Evolutionary conservation across 2,329 filamentous ascomycete species (phyloP).

Genomic region (Chrysoporthe cubensis): DNA sequence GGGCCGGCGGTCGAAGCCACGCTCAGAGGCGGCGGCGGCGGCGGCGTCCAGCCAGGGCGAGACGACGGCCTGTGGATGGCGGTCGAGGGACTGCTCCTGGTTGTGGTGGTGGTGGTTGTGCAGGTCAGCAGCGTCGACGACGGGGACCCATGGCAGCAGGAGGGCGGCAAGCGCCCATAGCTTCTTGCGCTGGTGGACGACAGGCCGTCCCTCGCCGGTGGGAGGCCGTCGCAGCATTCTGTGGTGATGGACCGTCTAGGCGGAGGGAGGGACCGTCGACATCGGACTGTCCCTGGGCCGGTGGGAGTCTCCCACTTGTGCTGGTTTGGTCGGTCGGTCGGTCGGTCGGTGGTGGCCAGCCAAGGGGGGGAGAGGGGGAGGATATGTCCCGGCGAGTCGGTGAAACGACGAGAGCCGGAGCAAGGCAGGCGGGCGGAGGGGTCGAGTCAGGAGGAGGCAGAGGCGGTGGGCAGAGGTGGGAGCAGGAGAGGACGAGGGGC

Average conservation of each 20-base stretch:
- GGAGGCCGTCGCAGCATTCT: slow-evolving; percentile 63
- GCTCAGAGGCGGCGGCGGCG: not conserved
- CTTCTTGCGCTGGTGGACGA: slow-evolving; percentile 42
- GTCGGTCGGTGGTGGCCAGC: not conserved
- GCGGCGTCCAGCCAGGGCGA: slow-evolving; percentile 18
- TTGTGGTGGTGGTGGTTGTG: slow-evolving; percentile 45
- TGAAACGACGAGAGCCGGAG: not conserved
- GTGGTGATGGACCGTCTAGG: slow-evolving; percentile 31
- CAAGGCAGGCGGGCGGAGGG: not conserved
- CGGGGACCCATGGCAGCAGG: slow-evolving; percentile 49
- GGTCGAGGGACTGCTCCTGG: slow-evolving; percentile 31
- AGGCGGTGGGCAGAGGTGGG: not conserved
- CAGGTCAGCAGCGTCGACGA: slow-evolving; percentile 51
- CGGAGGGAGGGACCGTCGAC: slow-evolving; percentile 21
- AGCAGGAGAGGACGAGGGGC: not conserved
- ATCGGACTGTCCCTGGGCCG: slow-evolving; percentile 20
- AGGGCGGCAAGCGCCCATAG: slow-evolving; percentile 54
- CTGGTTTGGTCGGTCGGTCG: not conserved
- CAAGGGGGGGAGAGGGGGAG: not conserved
- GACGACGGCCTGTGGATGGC: slow-evolving; percentile 30
- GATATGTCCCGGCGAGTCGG: slow-evolving; percentile 3
- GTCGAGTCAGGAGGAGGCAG: not conserved
- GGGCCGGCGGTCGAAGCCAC: slow-evolving; percentile 7
- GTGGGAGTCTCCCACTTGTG: slow-evolving; percentile 12
- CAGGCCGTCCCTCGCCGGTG: slow-evolving; percentile 52